A percentile compares a stretch with the other conserved stretches of the same genome.
Evolutionary conservation across 1,284 basidiomycete genomes (phyloP).

Genomic region (Gymnopus androsaceus): DNA sequence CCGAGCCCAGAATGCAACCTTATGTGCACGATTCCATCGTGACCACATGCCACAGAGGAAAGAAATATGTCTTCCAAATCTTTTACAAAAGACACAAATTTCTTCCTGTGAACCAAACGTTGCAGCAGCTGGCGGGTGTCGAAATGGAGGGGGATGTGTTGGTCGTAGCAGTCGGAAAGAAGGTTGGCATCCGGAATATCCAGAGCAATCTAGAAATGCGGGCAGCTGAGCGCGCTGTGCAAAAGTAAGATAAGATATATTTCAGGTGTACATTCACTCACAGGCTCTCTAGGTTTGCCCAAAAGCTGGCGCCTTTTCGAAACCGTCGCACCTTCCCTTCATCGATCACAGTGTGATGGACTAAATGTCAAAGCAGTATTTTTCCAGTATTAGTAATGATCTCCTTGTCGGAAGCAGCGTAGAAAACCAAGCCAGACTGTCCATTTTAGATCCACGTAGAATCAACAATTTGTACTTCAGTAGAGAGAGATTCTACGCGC

Average conservation of each 20-base stretch:
- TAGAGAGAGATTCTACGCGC: too few species aligned
- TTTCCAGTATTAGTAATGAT: too few species aligned
- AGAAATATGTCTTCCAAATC: background rate
- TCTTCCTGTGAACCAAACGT: background rate
- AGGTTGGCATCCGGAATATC: background rate
- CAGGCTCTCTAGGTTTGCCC: too few species aligned
- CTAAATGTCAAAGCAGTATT: too few species aligned
- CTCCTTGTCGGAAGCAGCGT: too few species aligned
- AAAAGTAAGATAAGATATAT: conserved; percentile 1
- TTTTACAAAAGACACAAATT: background rate
- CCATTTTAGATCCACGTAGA: too few species aligned
- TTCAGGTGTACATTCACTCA: too few species aligned
- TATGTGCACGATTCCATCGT: conserved; percentile 2
- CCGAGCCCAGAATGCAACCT: background rate
- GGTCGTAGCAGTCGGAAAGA: conserved; percentile 1
- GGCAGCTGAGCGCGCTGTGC: background rate
- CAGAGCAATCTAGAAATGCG: background rate
- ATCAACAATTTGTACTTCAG: too few species aligned
- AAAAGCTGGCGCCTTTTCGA: too few species aligned
- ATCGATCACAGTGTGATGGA: too few species aligned
- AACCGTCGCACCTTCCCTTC: too few species aligned
- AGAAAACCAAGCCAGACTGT: too few species aligned
- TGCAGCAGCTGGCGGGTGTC: background rate
- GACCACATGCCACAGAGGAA: background rate
- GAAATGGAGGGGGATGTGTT: conserved; percentile 1